These are phyloP conservation scores for Camelina laxa DNA, from an alignment of 345 rosid species.

Conservation along the genomic window DNA sequence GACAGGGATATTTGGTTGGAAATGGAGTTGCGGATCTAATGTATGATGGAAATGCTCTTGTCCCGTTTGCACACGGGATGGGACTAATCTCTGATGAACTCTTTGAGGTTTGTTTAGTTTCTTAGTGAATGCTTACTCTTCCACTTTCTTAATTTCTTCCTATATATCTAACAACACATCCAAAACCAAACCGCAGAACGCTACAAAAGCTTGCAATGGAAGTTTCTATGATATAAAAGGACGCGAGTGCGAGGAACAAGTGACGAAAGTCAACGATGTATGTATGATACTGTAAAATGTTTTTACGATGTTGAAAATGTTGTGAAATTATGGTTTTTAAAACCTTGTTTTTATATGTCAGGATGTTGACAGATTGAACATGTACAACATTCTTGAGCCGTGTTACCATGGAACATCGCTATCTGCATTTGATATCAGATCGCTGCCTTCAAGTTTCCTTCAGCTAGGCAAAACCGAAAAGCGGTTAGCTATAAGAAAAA, in stretches of 20 bases:
- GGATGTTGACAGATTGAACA: conserved; percentile 51
- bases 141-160: not conserved
- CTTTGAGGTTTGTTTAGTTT: conserved; percentile 57
- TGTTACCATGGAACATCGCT: conserved; percentile 64
- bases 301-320: too few species aligned
- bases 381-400: conserved; percentile 87
- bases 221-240: conserved; percentile 54
- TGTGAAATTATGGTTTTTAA: not conserved
- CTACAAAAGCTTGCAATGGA: conserved; percentile 60
- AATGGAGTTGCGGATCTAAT: conserved; percentile 82
- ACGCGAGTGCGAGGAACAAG: conserved; percentile 36
- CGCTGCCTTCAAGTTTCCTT: conserved; percentile 68
- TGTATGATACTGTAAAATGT: too few species aligned
- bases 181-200: conserved; percentile 52
- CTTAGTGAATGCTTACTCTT: not conserved
- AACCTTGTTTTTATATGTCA: not conserved
- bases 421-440: conserved; percentile 44
- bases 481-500: conserved; percentile 74
- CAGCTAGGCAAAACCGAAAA: conserved; percentile 58
- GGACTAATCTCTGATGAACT: conserved; percentile 83
- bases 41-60: conserved; percentile 85
- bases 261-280: conserved; percentile 51
- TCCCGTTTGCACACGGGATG: conserved; percentile 96
- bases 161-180: not conserved
- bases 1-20: conserved; percentile 91